phyloP scores from a whole-genome alignment of 805 yeast genomes.

The Kodamaea hsintzibuensis region DNA sequence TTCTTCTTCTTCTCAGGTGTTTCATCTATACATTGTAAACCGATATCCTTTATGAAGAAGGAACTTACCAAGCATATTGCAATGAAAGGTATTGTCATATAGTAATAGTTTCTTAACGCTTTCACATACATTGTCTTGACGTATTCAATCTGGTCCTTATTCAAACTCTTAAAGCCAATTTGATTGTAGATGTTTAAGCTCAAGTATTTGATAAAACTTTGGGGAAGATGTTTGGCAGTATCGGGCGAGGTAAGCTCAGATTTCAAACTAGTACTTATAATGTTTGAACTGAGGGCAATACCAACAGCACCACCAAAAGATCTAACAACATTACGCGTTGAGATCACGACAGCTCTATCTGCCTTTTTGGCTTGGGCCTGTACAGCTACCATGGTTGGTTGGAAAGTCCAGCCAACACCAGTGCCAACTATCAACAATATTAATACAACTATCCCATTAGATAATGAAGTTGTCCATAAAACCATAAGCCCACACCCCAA shows the following conservation, averaged over 20 bases:
- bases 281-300: constrained; percentile 46
- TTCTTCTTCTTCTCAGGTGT: constrained; percentile 10
- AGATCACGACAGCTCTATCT: constrained; percentile 60
- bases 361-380: constrained; percentile 52
- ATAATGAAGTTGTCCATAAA: constrained; percentile 27
- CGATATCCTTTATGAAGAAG: constrained; percentile 39
- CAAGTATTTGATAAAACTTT: constrained; percentile 14
- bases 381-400: constrained; percentile 56
- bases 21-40: constrained; percentile 38
- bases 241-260: constrained; percentile 16
- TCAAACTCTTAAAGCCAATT: constrained; percentile 24
- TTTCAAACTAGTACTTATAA: constrained; percentile 36
- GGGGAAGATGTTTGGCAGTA: constrained; percentile 14
- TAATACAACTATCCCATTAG: constrained; percentile 34
- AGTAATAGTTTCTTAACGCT: constrained; percentile 22
- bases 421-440: constrained; percentile 29
- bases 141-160: constrained; percentile 16
- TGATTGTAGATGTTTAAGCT: constrained; percentile 26
- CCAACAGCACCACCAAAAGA: constrained; percentile 67
- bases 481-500: constrained; percentile 42
- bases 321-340: constrained; percentile 56
- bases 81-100: constrained; percentile 23
- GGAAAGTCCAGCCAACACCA: constrained; percentile 53
- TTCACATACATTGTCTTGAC: constrained; percentile 20
- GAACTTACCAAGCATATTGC: constrained; percentile 22